Conservation (phyloP, 345 rosid genomes). For the Lagerstroemia speciosa region DNA sequence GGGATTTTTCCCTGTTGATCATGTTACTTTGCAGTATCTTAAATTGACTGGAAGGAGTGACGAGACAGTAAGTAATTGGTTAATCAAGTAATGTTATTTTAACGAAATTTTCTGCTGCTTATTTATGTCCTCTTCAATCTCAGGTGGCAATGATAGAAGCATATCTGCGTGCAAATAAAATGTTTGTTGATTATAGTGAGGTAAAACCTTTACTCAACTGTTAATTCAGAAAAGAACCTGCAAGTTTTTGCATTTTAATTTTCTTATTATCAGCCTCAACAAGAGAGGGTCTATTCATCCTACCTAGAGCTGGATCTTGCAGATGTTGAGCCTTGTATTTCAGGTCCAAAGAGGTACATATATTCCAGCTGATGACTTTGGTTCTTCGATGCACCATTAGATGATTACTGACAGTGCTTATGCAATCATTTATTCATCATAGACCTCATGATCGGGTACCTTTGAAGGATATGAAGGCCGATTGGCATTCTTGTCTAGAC, state of each 20-base stretch:
- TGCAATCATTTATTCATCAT: neutral
- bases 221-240: conserved; percentile 17
- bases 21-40: conserved; percentile 84
- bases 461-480: conserved; percentile 87
- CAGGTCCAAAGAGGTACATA: conserved; percentile 89
- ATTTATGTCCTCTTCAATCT: conserved; percentile 8
- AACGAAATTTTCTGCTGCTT: neutral
- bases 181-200: conserved; percentile 93
- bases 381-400: neutral
- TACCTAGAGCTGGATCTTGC: conserved; percentile 67
- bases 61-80: conserved; percentile 59
- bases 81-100: neutral
- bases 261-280: conserved; percentile 55
- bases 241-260: neutral
- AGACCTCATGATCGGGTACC: conserved; percentile 98
- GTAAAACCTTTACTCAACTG: conserved; percentile 26
- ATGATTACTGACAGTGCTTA: neutral
- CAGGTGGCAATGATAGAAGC: conserved; percentile 92
- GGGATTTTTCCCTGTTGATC: conserved; percentile 99
- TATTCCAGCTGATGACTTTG: conserved; percentile 7
- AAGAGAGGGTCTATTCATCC: conserved; percentile 73
- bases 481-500: conserved; percentile 92
- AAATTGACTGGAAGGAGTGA: conserved; percentile 96
- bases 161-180: conserved; percentile 87
- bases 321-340: conserved; percentile 86